Evolutionary conservation across 345 rosid species (phyloP).

Genomic region (Syzygium aromaticum): DNA sequence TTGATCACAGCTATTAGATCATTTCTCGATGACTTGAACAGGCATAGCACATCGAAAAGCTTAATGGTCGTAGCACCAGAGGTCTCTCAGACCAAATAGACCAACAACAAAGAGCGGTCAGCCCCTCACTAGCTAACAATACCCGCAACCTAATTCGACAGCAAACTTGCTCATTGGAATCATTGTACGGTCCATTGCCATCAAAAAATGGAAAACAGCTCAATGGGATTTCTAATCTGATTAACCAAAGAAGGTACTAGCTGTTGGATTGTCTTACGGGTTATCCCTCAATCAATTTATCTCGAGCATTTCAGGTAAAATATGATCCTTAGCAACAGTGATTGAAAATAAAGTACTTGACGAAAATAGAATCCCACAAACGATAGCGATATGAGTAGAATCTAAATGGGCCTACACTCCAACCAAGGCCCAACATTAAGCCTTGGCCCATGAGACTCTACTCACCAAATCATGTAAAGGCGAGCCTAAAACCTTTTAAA

Average conservation of each 20-base stretch:
- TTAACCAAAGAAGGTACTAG: background rate
- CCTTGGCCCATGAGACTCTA: background rate
- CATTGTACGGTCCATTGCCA: fast-evolving
- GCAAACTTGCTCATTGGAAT: background rate
- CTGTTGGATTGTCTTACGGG: too few relatives aligned
- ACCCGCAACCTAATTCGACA: background rate
- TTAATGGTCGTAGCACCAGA: fast-evolving
- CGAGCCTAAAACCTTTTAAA: background rate
- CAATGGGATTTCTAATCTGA: background rate
- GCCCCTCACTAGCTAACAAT: background rate
- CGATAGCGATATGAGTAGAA: too few relatives aligned
- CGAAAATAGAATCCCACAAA: too few relatives aligned
- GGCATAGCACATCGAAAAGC: background rate
- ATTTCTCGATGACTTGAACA: background rate
- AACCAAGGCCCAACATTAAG: background rate
- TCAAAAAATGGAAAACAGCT: background rate
- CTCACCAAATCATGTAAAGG: background rate
- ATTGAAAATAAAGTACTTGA: too few relatives aligned
- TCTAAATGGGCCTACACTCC: too few relatives aligned
- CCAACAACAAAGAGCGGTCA: fast-evolving
- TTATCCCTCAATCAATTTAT: too few relatives aligned
- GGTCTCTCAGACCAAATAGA: background rate
- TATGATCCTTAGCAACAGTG: too few relatives aligned
- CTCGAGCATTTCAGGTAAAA: too few relatives aligned
- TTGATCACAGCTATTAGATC: background rate